These are phyloP conservation scores for Colletotrichum simmondsii DNA, from an alignment of 2,329 filamentous ascomycete species.

Conservation along the genomic window DNA sequence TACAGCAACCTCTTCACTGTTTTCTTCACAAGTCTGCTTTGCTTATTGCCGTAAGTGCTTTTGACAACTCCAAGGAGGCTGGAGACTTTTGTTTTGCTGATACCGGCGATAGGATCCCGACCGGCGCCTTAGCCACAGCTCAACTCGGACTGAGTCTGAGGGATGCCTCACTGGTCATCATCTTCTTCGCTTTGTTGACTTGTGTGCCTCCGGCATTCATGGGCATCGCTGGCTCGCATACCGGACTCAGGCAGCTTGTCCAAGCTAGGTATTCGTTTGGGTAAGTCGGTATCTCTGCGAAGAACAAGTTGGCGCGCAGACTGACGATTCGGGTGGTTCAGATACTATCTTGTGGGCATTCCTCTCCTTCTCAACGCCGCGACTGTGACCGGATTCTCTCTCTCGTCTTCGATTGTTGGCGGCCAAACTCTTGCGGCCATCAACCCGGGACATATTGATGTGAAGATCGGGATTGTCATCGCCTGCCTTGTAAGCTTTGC, in stretches of 20 bases:
- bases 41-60: constrained; percentile 64
- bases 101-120: constrained; percentile 57
- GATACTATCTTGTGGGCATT: constrained; percentile 61
- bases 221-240: constrained; percentile 64
- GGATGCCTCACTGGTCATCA: constrained; percentile 65
- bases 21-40: constrained; percentile 68
- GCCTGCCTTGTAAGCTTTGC: constrained; percentile 62
- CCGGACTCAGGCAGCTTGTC: constrained; percentile 69
- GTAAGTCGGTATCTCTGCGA: constrained; percentile 40
- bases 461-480: constrained; percentile 68
- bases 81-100: background rate
- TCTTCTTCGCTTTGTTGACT: constrained; percentile 68
- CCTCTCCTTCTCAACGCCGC: constrained; percentile 66
- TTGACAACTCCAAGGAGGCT: background rate
- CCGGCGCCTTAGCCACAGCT: constrained; percentile 67
- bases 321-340: constrained; percentile 32
- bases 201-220: constrained; percentile 65
- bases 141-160: constrained; percentile 64
- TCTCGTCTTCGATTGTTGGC: constrained; percentile 66
- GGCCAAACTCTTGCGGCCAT: constrained; percentile 64
- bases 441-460: constrained; percentile 54
- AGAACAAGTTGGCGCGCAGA: background rate
- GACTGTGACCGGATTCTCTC: constrained; percentile 67
- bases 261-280: constrained; percentile 71
- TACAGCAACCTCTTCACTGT: constrained; percentile 69